phyloP scores from a whole-genome alignment of 192 early-diverging fungal species.

The Coemansia sp. region DNA sequence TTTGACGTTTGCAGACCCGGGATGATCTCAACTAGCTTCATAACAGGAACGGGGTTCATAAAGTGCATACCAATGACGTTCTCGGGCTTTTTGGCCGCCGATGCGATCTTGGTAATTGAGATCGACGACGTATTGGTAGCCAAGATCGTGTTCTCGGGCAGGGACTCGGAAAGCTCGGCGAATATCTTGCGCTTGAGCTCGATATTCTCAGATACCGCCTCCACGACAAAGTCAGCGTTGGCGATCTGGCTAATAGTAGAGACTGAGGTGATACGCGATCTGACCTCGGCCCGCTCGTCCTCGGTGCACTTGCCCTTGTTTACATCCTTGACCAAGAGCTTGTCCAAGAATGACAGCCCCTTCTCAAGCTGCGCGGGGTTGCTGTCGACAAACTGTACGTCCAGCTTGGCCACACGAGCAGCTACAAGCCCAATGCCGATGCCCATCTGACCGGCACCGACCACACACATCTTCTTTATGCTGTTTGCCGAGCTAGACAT shows the following conservation, averaged over 20 bases:
- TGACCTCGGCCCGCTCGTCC: conserved; percentile 64
- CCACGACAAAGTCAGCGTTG: conserved; percentile 84
- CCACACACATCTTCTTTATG: conserved; percentile 66
- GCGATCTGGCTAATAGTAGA: conserved; percentile 60
- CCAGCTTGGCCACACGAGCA: conserved; percentile 75
- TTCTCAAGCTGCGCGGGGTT: conserved; percentile 73
- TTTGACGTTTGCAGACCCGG: conserved; percentile 83
- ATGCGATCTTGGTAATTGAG: conserved; percentile 94
- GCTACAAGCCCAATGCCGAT: conserved; percentile 88
- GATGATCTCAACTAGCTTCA: conserved; percentile 97
- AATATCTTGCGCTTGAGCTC: conserved; percentile 83
- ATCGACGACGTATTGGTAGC: conserved; percentile 98
- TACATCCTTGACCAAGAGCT: conserved; percentile 85
- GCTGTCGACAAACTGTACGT: conserved; percentile 79
- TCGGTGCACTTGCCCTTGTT: conserved; percentile 82
- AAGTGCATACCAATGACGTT: conserved; percentile 98
- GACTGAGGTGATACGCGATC: conserved; percentile 63
- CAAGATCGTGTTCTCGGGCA: conserved; percentile 72
- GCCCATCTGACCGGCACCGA: conserved; percentile 97
- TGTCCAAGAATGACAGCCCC: conserved; percentile 79
- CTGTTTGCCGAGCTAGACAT: conserved; percentile 25
- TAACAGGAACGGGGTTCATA: conserved; percentile 97
- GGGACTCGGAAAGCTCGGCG: conserved; percentile 64
- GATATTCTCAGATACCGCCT: conserved; percentile 87
- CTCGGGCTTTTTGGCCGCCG: conserved; percentile 64